A percentile compares a stretch with the other conserved stretches of the same genome.
These are phyloP conservation scores for Pachysandra terminalis DNA, from an alignment of 164 flowering plant genomes.

Conservation along the genomic window DNA sequence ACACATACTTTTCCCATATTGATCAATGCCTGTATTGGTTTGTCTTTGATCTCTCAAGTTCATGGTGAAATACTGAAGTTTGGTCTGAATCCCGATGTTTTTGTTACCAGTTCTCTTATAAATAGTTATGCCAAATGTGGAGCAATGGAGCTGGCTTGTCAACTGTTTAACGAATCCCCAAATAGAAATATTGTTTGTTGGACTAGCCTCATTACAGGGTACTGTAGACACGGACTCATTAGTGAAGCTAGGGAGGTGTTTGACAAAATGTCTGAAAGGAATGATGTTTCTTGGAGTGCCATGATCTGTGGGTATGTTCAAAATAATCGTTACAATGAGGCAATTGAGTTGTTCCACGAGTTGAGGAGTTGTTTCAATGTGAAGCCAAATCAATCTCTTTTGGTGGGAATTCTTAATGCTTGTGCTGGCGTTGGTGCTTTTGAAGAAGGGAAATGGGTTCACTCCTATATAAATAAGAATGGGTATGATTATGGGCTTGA, in stretches of 20 bases:
- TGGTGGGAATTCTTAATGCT: constrained; percentile 26
- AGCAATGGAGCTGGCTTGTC: constrained; percentile 14
- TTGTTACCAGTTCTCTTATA: constrained; percentile 13
- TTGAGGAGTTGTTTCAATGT: constrained; percentile 9
- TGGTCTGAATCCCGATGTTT: constrained; percentile 16
- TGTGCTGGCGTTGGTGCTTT: constrained; percentile 27
- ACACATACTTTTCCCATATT: constrained; percentile 14
- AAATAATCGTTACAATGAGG: constrained; percentile 21
- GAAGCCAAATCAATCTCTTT: constrained; percentile 21
- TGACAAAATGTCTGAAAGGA: constrained; percentile 22
- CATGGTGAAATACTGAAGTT: constrained; percentile 18
- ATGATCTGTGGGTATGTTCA: constrained; percentile 30
- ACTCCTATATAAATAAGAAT: constrained; percentile 12
- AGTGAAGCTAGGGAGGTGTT: constrained; percentile 21
- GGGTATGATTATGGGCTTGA: constrained; percentile 16
- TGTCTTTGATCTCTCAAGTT: constrained; percentile 16
- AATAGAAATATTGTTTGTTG: constrained; percentile 26
- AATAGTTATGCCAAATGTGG: constrained; percentile 15
- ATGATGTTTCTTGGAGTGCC: constrained; percentile 26
- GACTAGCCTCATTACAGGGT: constrained; percentile 22
- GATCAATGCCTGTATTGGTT: constrained; percentile 11
- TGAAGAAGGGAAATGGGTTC: constrained; percentile 27
- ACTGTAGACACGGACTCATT: constrained; percentile 17
- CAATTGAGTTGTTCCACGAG: constrained; percentile 21
- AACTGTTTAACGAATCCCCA: constrained; percentile 10